Evolutionary conservation across 139 green algal species (phyloP), one percentile per base, ranked within the genome.

Genomic region (Chlorella sp.): DNA sequence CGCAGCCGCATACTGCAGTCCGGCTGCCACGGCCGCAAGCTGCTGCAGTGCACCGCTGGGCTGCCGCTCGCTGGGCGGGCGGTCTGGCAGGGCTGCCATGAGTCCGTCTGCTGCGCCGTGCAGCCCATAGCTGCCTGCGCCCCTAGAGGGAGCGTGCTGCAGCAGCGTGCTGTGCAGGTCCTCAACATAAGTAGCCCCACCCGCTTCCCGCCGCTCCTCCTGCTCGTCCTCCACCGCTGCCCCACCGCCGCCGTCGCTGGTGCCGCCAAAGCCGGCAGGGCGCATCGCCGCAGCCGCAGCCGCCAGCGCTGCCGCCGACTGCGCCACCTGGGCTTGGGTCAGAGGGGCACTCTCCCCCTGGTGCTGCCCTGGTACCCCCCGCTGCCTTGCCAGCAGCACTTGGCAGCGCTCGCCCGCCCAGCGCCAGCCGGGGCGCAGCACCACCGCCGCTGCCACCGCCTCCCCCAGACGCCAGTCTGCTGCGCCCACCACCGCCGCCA

Each of bases 401-500:
- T 92, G 89, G 57, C 81, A 88, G 28, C 80, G n/a, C 34, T 85
- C 42, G 3, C 89, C 89, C 4, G 42, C 18, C 81, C 89, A 96
- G 12, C 0, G 9, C 94, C 95, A 97, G 32, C 93, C 94, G 0
- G 81, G 81, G 21, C 57, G 64, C 30, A 98, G 91, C 76, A 95
- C 91, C 36, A 97, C 60, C 12, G 94, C 88, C 3, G 94, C 96
- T 14, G 93, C 86, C 34, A 98, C 97, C 48, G 89, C 68, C 91
- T 99, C 96, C 0, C 97, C 97, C 21, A 98, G 89, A 0, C 96
- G 88, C 48, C 81, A 86, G 85, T 99, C 91, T 16, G 96, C 93
- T 48, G 98, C 69, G 4, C 97, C 97, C 57, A 98, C 94, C 39
- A 98, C 97, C 32, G 96, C 96, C 28, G 93, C 97, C 28, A 90